Evolutionary conservation across 192 early-diverging fungal genomes (phyloP), one percentile per base, ranked within the genome.

Genomic region (Podila verticillata): DNA sequence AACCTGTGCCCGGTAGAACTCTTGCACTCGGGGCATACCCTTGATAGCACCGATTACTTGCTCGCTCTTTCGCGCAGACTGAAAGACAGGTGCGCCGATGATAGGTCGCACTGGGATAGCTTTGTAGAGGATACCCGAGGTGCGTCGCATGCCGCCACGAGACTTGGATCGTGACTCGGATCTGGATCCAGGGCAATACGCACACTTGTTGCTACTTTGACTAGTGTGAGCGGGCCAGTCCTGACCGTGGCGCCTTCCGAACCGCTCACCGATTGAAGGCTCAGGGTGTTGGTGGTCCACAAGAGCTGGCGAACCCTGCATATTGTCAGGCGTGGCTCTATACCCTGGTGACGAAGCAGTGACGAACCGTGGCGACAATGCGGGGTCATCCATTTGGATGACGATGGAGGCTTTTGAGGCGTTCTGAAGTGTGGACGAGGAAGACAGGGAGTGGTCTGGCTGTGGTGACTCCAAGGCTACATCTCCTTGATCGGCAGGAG

Each of bases 211-310:
- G 15, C 66, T 63, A 39, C 31, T 28, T 4, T 12, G 20, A 54
- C 22, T n/a, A 54, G 5, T 51, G 22, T 6, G 22, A 5, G 58
- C 32, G 12, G 75, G 75, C 75, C 75, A 79, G 24, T 79, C 65
- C 28, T 71, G 75, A n/a, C 75, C 75, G 35, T 71, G 75, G 1
- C 75, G 75, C 48, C 75, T 68, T 19, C 75, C 75, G 31, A 79
- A 79, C 13, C 60, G 64, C 31, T 79, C 75, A 24, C 75, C 75
- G 44, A 79, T 67, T 13, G 69, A 39, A 9, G 51, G 75, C 19
- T 79, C 69, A 20, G 63, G 49, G 49, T 39, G 47, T 26, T 65
- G 63, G 36, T 71, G 68, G 20, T n/a, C n/a, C 20, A 54, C 51
- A 54, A 22, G 51, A 24, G 24, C 39, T 2, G 13, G 39, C 7